Evolutionary conservation across 1,284 basidiomycete species (phyloP), one percentile per base, ranked within the genome.

Genomic region (Cerrena zonata): DNA sequence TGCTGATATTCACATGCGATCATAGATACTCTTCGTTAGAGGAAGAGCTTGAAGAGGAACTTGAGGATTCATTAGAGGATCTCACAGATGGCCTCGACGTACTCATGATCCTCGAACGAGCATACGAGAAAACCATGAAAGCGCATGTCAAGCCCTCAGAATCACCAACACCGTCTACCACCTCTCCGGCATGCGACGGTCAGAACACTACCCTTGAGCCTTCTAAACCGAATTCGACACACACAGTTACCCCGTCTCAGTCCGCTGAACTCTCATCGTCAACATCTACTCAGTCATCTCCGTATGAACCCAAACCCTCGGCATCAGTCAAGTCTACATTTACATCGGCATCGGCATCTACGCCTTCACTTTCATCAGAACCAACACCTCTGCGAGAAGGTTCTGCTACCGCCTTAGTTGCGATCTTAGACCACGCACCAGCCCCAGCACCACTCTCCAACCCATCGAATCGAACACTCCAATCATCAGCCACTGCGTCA

Each of bases 361-460:
- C 19, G 18, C 41, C 41, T 43, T n/a, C n/a, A n/a, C n/a, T n/a
- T n/a, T n/a, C n/a, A n/a, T n/a, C n/a, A n/a, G n/a, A 10, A 22
- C 39, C 15, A 22, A 18, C 39, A 19, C 39, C 78, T 2, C 69
- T 84, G 2, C 69, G 76, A 48, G 70, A 77, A 23, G 84, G 84
- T n/a, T 84, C 83, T 0, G 83, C 82, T 10, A 87, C 84, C 0
- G 84, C 83, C 2, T 73, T 87, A 5, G 69, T 87, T 13, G 84
- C 82, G 0, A 75, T 85, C 11, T 73, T 87, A 13, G 79, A 85
- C 53, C 76, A 80, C 55, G 53, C 56, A 3, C 51, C 59, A 2
- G 49, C 51, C 61, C 71, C 25, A 66, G 63, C 43, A 50, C 58
- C 56, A 5, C 22, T 39, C 52, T 2, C 50, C 61, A n/a, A n/a